Base-by-base conservation (phyloP, 192 early-diverging fungal species). In the Podila epicladia region DNA sequence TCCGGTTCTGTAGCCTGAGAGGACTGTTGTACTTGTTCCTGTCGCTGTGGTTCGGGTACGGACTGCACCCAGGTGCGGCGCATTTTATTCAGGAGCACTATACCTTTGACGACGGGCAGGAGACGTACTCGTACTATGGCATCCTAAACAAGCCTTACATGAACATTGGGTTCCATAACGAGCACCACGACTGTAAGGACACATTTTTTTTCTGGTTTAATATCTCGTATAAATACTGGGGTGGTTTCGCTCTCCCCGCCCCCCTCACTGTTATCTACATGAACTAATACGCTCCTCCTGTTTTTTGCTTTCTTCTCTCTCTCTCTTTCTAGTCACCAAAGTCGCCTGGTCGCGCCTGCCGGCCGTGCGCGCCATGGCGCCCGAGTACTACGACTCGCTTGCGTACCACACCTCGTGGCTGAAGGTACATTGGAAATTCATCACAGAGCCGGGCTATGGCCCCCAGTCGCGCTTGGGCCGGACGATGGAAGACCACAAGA, bases 81-180 rank as follows among this genome's bases (percentile, higher is more conserved):
- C 97, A 99, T 82, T 99, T 99, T 64, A 93, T 99, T 75, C 95
- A 96, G 84, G 97, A 99, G 87, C 97, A 99, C 85, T 99, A 95
- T 82, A 96, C 95, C 3, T 97, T 96, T 88, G 91, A 91, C 58
- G 91, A 95, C 69, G 96, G 95, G 11, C 93, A 95, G 73, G 96
- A 99, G 75, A 99, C 96, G 2, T 99, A 99, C 86, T 96, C 94
- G 65, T 99, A 99, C 92, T 99, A 99, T 71, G 96, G 96, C n/a
- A 85, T 87, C 61, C 84, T 95, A 53, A 99, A 99, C 88, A 80
- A 83, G 57, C 87, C 94, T 49, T 94, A 92, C 79, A 91, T 96
- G 86, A 99, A 99, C 90, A 94, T 97, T 72, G 97, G 97, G 35
- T 95, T 95, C 83, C 97, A 99, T 86, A 97, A 96, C 82, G 97